Percentiles rank a stretch among this genome's conserved stretches.
These are phyloP conservation scores for Xylariaceae sp. DNA, from an alignment of 2,329 filamentous ascomycete species.

Conservation along the genomic window DNA sequence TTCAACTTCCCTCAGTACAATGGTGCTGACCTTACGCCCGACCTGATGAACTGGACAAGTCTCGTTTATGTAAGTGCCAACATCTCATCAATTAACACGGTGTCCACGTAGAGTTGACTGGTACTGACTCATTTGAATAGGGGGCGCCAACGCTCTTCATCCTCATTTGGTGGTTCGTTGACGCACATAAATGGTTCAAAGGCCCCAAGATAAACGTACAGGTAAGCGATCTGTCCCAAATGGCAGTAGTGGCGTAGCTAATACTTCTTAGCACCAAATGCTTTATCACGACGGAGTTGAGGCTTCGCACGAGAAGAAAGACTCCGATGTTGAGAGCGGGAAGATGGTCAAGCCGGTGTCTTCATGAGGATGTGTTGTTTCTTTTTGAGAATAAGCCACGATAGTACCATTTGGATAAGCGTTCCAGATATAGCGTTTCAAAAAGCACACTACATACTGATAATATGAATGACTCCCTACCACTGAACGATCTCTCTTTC, in stretches of 20 bases:
- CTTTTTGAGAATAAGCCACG: no score
- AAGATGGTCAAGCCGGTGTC: no score
- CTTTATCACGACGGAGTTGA: background rate
- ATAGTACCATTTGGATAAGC: no score
- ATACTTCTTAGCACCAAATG: background rate
- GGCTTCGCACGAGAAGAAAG: background rate
- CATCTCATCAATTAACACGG: background rate
- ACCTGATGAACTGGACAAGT: constrained; percentile 65
- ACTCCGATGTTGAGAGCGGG: background rate
- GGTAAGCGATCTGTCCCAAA: constrained; percentile 11
- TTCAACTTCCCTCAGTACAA: constrained; percentile 60
- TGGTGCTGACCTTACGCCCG: constrained; percentile 47
- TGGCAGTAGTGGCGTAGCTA: background rate
- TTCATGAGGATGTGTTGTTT: no score
- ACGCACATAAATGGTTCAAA: constrained; percentile 65
- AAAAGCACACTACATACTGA: no score
- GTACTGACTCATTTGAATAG: constrained; percentile 26
- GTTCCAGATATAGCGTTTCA: no score
- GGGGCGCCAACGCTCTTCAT: constrained; percentile 59
- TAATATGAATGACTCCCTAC: no score
- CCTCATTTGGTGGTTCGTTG: constrained; percentile 59
- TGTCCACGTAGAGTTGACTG: background rate
- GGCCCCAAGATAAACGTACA: constrained; percentile 66
- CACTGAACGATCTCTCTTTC: no score
- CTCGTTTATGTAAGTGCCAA: constrained; percentile 46